Evolutionary conservation across 2,329 filamentous ascomycete genomes (phyloP).

Genomic region (Penicillium crustosum): DNA sequence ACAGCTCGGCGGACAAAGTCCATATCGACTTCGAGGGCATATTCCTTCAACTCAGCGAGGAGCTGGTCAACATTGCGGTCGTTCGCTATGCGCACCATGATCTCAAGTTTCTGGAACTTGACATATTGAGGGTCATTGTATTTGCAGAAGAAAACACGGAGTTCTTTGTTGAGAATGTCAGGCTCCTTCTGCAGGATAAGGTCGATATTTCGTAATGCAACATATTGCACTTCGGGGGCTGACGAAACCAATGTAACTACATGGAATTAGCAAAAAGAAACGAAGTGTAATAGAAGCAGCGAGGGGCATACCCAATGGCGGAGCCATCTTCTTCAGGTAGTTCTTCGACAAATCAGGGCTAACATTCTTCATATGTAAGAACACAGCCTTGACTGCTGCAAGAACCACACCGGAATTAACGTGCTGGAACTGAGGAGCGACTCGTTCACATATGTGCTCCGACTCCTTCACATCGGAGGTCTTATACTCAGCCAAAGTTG

Average conservation of each 20-base stretch:
- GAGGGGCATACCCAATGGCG: slow-evolving; percentile 71
- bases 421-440: slow-evolving; percentile 95
- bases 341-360: slow-evolving; percentile 74
- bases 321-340: slow-evolving; percentile 98
- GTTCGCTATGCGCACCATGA: slow-evolving; percentile 99
- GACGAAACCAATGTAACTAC: slow-evolving; percentile 92
- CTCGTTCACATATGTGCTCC: slow-evolving; percentile 96
- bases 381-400: slow-evolving; percentile 96
- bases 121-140: slow-evolving; percentile 98
- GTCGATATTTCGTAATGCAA: slow-evolving; percentile 93
- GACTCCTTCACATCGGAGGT: slow-evolving; percentile 89
- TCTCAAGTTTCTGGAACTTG: slow-evolving; percentile 96
- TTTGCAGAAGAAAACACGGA: slow-evolving; percentile 99
- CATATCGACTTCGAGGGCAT: slow-evolving; percentile 98
- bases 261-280: slow-evolving; percentile 26
- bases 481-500: slow-evolving; percentile 84
- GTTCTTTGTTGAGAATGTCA: slow-evolving; percentile 93
- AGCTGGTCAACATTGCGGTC: slow-evolving; percentile 95
- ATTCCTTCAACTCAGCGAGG: slow-evolving; percentile 91
- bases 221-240: slow-evolving; percentile 95
- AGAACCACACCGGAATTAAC: slow-evolving; percentile 96
- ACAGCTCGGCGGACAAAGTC: slow-evolving; percentile 94
- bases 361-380: slow-evolving; percentile 88
- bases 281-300: background rate
- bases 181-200: slow-evolving; percentile 92